Evolutionary conservation across 257 asterid species (phyloP), one percentile per base, ranked within the genome.

Genomic region (Solanum stenotomum): DNA sequence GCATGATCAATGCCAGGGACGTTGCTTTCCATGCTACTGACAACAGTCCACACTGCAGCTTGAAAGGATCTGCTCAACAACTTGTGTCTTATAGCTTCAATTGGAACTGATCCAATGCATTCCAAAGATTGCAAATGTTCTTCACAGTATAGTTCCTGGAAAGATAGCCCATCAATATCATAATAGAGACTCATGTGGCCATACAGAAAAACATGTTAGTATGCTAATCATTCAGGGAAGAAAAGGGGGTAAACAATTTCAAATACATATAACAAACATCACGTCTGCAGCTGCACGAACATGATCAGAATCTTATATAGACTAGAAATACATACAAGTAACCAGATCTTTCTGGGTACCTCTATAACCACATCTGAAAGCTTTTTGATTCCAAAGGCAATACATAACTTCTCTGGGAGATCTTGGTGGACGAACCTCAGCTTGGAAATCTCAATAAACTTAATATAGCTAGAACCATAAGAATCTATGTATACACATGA

Each of bases 281-380:
- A 79, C 12, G 29, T 33, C 77, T 76, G 35, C 13, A 74, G 65
- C 83, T 59, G 33, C 25, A 61, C 59, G 16, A 33, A 23, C 63
- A 33, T 56, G 49, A 71, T 27, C 35, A 68, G 46, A 91, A 85
- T 22, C 74, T 29, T 82, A 59, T 29, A 35, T 15, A 70, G 76
- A 49, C n/a, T 76, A n/a, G 52, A 75, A 23, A 86, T 38, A 22
- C 25, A 61, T 52, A 75, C 72, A 85, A 83, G 37, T 46, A 37
- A 8, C 4, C n/a, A 40, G 35, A 44, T 44, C 78, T 44, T 29
- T 79, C 88, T 6, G 77, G 23, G 35, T 94, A 96, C 99, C 99
- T 96, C 99, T 88, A 94, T 91, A 88, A 96, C 99, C 65, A 94
- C 97, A 90, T 95, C 98, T 29, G 98, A 96, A 65, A 96, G 98